phyloP scores from a whole-genome alignment of 495 filamentous ascomycete genomes.

The Aspergillus hancockii region DNA sequence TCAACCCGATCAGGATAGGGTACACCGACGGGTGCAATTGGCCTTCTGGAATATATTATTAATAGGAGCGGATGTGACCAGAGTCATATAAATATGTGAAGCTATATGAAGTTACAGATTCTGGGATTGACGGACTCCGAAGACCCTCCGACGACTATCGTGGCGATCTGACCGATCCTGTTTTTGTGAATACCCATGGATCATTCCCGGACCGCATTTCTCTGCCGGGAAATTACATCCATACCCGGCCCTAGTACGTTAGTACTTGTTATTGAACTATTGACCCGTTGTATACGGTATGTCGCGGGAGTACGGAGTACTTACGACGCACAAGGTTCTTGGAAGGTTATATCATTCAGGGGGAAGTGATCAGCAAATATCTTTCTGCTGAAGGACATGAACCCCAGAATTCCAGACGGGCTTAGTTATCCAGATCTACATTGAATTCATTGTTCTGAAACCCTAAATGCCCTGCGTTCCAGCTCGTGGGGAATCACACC shows the following conservation, averaged over 20 bases:
- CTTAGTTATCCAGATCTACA: background rate
- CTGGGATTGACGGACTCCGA: background rate
- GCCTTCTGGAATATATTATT: background rate
- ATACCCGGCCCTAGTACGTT: background rate
- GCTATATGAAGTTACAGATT: background rate
- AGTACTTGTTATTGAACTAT: background rate
- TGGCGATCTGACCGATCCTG: background rate
- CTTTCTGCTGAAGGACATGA: too few species aligned
- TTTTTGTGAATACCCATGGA: background rate
- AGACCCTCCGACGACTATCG: background rate
- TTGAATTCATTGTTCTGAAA: background rate
- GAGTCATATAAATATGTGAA: background rate
- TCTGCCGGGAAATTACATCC: constrained; percentile 16
- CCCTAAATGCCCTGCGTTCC: constrained; percentile 4
- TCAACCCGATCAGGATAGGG: too few species aligned
- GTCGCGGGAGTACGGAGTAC: background rate
- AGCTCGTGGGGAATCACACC: constrained; percentile 36
- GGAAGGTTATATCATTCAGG: too few species aligned
- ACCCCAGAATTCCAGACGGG: too few species aligned
- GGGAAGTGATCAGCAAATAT: too few species aligned
- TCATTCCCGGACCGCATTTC: constrained; percentile 6
- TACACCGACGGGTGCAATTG: background rate
- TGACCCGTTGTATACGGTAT: background rate
- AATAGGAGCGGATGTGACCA: background rate
- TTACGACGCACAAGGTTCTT: too few species aligned